Conservation (phyloP, 768 basidiomycete genomes). For the Trametes punicea region DNA sequence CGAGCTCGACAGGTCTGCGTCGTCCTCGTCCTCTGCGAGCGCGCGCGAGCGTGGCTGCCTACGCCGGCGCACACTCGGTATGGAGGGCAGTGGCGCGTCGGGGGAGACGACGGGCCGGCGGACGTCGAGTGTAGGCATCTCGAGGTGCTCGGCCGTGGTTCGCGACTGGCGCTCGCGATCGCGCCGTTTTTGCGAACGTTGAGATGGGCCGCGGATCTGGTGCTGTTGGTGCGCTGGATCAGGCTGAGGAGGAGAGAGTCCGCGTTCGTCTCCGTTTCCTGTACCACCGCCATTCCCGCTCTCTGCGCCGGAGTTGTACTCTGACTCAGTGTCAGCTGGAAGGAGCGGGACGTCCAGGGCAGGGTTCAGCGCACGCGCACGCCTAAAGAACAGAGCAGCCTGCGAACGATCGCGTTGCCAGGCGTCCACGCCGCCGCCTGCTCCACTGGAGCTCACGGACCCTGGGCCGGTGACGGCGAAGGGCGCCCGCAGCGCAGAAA, state of each 20-base stretch:
- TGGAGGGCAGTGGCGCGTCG: slow-evolving; percentile 14
- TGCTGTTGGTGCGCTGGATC: not conserved
- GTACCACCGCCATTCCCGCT: slow-evolving; percentile 2
- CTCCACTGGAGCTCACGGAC: slow-evolving; percentile 17
- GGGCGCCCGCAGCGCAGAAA: slow-evolving; percentile 75
- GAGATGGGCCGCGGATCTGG: slow-evolving; percentile 3
- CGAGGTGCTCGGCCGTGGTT: slow-evolving; percentile 31
- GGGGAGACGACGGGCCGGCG: slow-evolving; percentile 26
- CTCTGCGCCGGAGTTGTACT: slow-evolving; percentile 21
- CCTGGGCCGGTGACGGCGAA: slow-evolving; percentile 39
- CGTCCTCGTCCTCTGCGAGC: slow-evolving; percentile 37
- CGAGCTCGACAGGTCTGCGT: slow-evolving; percentile 36
- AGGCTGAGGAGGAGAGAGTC: not conserved
- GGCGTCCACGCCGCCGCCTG: slow-evolving; percentile 60
- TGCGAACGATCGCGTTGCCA: slow-evolving; percentile 75
- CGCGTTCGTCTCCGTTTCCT: not conserved
- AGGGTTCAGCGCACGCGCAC: slow-evolving; percentile 57
- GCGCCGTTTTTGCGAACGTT: not conserved
- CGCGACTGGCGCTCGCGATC: not conserved
- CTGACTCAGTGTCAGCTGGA: slow-evolving; percentile 40
- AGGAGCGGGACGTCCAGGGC: slow-evolving; percentile 67
- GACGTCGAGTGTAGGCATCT: slow-evolving; percentile 67
- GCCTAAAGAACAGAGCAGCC: slow-evolving; percentile 70
- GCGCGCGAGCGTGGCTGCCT: slow-evolving; percentile 15
- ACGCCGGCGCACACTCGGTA: slow-evolving; percentile 21